Conservation (phyloP, 345 rosid species). For the Salix koriyanagi region DNA sequence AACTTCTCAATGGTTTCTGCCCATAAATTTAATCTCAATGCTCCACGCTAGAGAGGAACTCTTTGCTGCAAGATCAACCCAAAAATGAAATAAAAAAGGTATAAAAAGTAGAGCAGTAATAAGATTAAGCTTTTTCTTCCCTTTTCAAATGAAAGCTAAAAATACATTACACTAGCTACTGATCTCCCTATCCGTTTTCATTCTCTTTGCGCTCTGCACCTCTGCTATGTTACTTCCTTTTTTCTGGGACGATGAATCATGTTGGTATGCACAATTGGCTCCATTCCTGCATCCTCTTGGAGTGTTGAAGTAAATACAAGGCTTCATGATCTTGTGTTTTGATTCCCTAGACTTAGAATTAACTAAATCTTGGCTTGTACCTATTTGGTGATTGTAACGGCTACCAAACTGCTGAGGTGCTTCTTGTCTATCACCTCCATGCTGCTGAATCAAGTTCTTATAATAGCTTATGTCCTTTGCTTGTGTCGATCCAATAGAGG, state of each 20-base stretch:
- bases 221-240: slow-evolving; percentile 46
- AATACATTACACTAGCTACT: slow-evolving; percentile 40
- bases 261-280: slow-evolving; percentile 78
- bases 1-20: not conserved
- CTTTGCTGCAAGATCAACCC: slow-evolving; percentile 25
- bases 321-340: slow-evolving; percentile 78
- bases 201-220: slow-evolving; percentile 63
- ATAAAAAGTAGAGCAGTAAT: slow-evolving; percentile 5
- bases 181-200: slow-evolving; percentile 88
- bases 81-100: not conserved
- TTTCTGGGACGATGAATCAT: slow-evolving; percentile 57
- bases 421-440: slow-evolving; percentile 90
- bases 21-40: not conserved
- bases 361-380: slow-evolving; percentile 47
- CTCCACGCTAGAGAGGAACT: not conserved
- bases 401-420: slow-evolving; percentile 41
- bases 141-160: not conserved
- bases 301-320: slow-evolving; percentile 86
- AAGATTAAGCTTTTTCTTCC: slow-evolving; percentile 6
- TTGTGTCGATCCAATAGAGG: slow-evolving; percentile 42
- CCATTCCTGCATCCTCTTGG: slow-evolving; percentile 90
- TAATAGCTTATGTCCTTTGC: slow-evolving; percentile 74
- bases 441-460: slow-evolving; percentile 94
- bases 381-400: slow-evolving; percentile 40
- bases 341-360: slow-evolving; percentile 53